These are phyloP conservation scores for Sporothrix globosa DNA, from an alignment of 2,329 filamentous ascomycete genomes.

Conservation along the genomic window DNA sequence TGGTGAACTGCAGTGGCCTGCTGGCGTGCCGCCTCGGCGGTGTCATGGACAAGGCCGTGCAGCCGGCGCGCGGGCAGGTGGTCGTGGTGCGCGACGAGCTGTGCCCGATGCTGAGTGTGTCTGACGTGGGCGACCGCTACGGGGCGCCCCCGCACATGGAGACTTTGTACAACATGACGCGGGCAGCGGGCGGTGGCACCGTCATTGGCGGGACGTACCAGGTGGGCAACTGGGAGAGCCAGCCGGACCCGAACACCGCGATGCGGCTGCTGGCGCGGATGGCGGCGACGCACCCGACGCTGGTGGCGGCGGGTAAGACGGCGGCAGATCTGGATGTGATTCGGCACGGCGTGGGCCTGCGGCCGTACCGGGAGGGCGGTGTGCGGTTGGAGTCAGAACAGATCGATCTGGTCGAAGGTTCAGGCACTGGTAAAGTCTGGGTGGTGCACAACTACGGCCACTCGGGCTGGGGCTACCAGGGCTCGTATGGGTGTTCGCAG, in stretches of 20 bases:
- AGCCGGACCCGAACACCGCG: conserved; percentile 78
- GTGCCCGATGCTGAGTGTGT: conserved; percentile 68
- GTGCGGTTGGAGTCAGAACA: conserved; percentile 74
- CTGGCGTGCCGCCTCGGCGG: conserved; percentile 76
- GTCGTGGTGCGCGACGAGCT: conserved; percentile 81
- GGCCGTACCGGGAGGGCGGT: conserved; percentile 73
- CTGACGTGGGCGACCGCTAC: conserved; percentile 71
- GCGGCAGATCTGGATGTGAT: conserved; percentile 75
- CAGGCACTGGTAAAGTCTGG: conserved; percentile 53
- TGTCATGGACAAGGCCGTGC: conserved; percentile 72
- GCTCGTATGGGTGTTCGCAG: conserved; percentile 71
- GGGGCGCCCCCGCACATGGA: conserved; percentile 55
- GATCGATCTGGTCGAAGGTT: conserved; percentile 44
- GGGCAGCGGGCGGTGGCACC: conserved; percentile 78
- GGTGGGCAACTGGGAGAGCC: conserved; percentile 75
- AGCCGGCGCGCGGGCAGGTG: conserved; percentile 79
- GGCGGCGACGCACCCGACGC: conserved; percentile 64
- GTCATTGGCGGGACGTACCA: conserved; percentile 86
- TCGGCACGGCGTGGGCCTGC: conserved; percentile 78
- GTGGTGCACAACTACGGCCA: conserved; percentile 85
- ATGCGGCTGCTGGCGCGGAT: conserved; percentile 81
- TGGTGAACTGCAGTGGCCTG: conserved; percentile 86
- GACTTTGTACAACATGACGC: conserved; percentile 78
- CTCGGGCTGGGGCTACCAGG: conserved; percentile 75
- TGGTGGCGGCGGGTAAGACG: conserved; percentile 63